A percentile compares a stretch with the other conserved stretches of the same genome.
phyloP scores from a whole-genome alignment of 306 rosid species.

The Cajanus cajan region DNA sequence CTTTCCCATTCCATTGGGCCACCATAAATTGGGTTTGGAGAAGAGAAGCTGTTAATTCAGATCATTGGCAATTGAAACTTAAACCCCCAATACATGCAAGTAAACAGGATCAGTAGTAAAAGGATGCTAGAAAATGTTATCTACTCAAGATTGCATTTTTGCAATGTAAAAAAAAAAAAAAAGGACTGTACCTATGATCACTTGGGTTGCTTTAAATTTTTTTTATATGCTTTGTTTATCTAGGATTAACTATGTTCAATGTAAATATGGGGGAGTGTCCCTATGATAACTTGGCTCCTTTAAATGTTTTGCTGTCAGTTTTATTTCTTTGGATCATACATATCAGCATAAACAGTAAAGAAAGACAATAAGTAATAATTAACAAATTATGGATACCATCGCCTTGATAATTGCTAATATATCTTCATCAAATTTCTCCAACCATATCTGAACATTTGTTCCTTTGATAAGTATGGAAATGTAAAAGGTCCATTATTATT shows the following conservation, averaged over 20 bases:
- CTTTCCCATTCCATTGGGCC: constrained; percentile 99
- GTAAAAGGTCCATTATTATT: constrained; percentile 3
- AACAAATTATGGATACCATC: constrained; percentile 8
- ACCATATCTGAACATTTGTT: neutral
- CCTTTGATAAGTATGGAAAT: constrained; percentile 11
- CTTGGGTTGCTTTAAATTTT: neutral
- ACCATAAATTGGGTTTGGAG: constrained; percentile 93
- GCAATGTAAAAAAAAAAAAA: neutral
- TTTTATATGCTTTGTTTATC: constrained; percentile 4
- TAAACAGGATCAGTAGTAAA: constrained; percentile 22
- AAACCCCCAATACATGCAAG: constrained; percentile 18
- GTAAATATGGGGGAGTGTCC: neutral
- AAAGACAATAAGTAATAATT: neutral
- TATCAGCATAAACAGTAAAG: neutral
- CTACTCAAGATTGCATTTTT: neutral
- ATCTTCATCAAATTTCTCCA: constrained; percentile 1
- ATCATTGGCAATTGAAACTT: constrained; percentile 28
- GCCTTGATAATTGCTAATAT: neutral
- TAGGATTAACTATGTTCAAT: neutral
- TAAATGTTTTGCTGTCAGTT: neutral
- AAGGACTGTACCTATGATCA: neutral
- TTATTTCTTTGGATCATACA: constrained; percentile 7
- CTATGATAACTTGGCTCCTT: constrained; percentile 6
- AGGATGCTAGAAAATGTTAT: constrained; percentile 26
- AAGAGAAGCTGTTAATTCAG: constrained; percentile 70